Conservation (phyloP, 1,284 basidiomycete genomes). For the Sanghuangporus weigelae region DNA sequence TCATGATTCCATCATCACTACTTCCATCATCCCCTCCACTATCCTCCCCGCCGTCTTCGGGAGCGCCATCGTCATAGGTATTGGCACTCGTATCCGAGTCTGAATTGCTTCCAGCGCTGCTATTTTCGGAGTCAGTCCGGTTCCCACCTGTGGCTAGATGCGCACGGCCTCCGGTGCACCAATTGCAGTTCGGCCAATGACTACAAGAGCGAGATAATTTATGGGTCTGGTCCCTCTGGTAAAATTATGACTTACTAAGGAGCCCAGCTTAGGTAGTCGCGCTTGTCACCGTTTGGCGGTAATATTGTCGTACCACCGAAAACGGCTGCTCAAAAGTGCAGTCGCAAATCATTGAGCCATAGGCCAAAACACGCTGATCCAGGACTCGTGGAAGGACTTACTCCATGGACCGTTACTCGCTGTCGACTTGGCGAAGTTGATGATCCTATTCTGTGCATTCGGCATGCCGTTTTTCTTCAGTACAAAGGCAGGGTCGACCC, state of each 20-base stretch:
- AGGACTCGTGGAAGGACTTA: constrained; percentile 20
- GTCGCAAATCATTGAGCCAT: not conserved
- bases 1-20: not conserved
- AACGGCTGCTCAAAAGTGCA: constrained; percentile 30
- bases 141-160: constrained; percentile 29
- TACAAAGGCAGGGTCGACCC: constrained; percentile 31
- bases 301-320: constrained; percentile 32
- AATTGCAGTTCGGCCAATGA: constrained; percentile 57
- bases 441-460: constrained; percentile 29
- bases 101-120: not conserved
- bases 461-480: constrained; percentile 23
- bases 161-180: constrained; percentile 41
- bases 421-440: constrained; percentile 26
- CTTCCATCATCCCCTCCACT: not conserved
- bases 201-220: constrained; percentile 27
- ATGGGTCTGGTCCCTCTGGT: constrained; percentile 5
- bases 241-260: constrained; percentile 40
- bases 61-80: not conserved
- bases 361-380: not conserved
- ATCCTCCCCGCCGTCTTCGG: not conserved
- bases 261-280: constrained; percentile 52
- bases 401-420: constrained; percentile 35
- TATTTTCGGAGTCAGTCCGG: constrained; percentile 5
- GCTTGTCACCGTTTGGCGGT: constrained; percentile 38
- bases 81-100: not conserved